Evolutionary conservation across 768 basidiomycete species (phyloP).

Genomic region (Leccinum obscurum): DNA sequence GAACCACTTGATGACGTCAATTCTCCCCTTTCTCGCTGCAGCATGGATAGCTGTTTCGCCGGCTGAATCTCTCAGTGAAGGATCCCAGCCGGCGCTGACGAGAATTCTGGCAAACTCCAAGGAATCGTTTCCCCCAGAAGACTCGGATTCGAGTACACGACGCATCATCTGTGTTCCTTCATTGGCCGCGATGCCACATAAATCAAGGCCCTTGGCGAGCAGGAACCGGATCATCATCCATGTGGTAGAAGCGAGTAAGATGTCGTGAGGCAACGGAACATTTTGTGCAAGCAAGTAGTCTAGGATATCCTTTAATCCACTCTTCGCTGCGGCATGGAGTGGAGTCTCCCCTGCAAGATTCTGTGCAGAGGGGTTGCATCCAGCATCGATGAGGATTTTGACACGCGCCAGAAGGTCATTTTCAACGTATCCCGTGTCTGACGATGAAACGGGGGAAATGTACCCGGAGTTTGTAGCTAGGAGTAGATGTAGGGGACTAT

Average conservation of each 20-base stretch:
- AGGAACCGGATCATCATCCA: not conserved
- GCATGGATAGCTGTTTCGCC: not conserved
- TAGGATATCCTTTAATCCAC: not conserved
- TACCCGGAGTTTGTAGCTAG: not conserved
- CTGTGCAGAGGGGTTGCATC: not conserved
- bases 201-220: not conserved
- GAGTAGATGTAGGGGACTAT: not conserved
- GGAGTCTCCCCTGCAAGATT: not conserved
- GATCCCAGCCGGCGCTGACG: not conserved
- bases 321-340: not conserved
- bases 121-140: too few relatives aligned
- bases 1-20: not conserved
- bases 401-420: not conserved
- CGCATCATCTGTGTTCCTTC: not conserved
- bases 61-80: not conserved
- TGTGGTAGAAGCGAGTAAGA: too few relatives aligned
- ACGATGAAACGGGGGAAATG: too few relatives aligned
- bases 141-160: not conserved
- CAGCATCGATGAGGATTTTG: slow-evolving; percentile 6
- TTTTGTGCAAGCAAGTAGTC: not conserved
- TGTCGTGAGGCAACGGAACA: not conserved
- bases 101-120: not conserved
- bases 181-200: not conserved
- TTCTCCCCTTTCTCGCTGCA: not conserved
- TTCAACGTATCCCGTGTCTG: not conserved